phyloP scores from a whole-genome alignment of 1,284 basidiomycete species.

The Ustilago esculenta region DNA sequence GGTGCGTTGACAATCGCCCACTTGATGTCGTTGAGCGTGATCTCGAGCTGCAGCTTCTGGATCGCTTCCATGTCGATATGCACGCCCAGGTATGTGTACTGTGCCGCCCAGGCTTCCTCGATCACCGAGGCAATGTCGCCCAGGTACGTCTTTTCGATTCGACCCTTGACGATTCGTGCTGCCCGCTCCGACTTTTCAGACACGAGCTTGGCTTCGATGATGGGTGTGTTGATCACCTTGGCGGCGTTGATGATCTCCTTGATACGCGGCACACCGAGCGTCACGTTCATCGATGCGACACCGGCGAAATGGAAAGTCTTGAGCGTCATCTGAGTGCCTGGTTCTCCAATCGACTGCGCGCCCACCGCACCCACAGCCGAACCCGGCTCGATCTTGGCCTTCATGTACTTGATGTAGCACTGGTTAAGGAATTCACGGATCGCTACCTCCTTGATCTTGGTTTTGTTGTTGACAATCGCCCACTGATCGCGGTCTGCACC shows the following conservation, averaged over 20 bases:
- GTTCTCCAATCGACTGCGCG: constrained; percentile 98
- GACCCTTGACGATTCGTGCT: constrained; percentile 95
- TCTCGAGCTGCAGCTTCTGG: constrained; percentile 89
- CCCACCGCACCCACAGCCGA: constrained; percentile 95
- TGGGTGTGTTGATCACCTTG: constrained; percentile 95
- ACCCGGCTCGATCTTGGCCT: constrained; percentile 65
- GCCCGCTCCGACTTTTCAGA: constrained; percentile 77
- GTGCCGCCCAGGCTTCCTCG: constrained; percentile 93
- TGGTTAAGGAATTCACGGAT: constrained; percentile 81
- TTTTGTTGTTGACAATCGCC: constrained; percentile 83
- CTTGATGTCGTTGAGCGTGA: constrained; percentile 91
- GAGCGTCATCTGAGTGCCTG: constrained; percentile 98
- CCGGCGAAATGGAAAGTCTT: constrained; percentile 99
- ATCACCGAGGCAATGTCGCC: constrained; percentile 92
- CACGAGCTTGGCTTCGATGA: constrained; percentile 94
- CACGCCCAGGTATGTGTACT: constrained; percentile 91
- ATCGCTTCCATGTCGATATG: constrained; percentile 92
- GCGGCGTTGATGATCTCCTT: constrained; percentile 99
- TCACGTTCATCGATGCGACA: constrained; percentile 99
- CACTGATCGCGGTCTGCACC: constrained; percentile 74
- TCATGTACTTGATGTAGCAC: constrained; percentile 77
- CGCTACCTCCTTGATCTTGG: constrained; percentile 87
- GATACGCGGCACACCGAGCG: constrained; percentile 97
- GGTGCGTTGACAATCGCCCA: constrained; percentile 86
- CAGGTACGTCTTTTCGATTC: constrained; percentile 92